Evolutionary conservation across 306 rosid genomes (phyloP).

Genomic region (Adenanthera pavonina): DNA sequence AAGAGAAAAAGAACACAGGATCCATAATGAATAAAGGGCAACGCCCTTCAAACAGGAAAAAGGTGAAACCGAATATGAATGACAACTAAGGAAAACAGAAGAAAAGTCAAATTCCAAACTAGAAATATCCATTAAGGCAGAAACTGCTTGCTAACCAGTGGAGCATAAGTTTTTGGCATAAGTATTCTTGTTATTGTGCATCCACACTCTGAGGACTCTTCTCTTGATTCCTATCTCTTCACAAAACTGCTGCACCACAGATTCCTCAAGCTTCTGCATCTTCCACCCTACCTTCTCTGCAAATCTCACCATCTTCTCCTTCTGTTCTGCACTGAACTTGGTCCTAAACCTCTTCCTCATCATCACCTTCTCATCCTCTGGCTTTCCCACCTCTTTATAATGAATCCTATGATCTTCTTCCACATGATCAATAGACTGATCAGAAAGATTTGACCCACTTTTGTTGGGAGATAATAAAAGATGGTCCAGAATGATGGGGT

Average conservation of each 20-base stretch:
- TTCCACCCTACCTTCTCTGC: constrained; percentile 67
- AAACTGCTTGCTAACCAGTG: constrained; percentile 25
- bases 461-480: constrained; percentile 40
- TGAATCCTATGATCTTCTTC: constrained; percentile 21
- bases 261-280: constrained; percentile 59
- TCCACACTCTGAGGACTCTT: constrained; percentile 71
- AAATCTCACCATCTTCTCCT: constrained; percentile 61
- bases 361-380: constrained; percentile 23
- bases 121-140: background rate
- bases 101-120: background rate
- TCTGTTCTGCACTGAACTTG: constrained; percentile 67
- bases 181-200: constrained; percentile 69
- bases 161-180: constrained; percentile 41
- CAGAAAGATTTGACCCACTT: constrained; percentile 52
- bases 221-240: constrained; percentile 63
- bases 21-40: background rate
- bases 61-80: background rate
- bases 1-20: constrained; percentile 27
- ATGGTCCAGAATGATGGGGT: constrained; percentile 10
- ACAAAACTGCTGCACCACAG: constrained; percentile 55
- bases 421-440: constrained; percentile 30
- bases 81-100: background rate
- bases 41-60: constrained; percentile 1
- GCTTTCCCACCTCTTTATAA: constrained; percentile 27
- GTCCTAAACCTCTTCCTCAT: constrained; percentile 64